phyloP scores from a whole-genome alignment of 495 filamentous ascomycete species.

The Neurospora pannonica region DNA sequence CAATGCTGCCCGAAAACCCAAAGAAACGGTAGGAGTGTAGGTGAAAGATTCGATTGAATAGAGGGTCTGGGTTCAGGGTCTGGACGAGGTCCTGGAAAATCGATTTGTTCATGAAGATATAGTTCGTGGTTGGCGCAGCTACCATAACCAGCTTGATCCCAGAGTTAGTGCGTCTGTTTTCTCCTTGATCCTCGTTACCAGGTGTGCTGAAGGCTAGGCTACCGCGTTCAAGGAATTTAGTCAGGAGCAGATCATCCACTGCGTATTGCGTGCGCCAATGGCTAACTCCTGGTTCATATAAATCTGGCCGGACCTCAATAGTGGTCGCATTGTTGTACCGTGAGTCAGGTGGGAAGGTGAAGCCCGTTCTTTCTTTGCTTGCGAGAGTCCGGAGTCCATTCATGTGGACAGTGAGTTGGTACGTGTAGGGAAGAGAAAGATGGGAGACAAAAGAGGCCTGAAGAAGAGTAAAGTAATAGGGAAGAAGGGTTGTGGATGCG shows the following conservation, averaged over 20 bases:
- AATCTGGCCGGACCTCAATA: background rate
- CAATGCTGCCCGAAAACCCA: background rate
- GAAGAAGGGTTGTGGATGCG: background rate
- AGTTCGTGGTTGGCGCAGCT: rapidly evolving
- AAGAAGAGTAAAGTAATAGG: rapidly evolving
- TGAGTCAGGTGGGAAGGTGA: background rate
- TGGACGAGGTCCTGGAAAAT: background rate
- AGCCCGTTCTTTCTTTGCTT: background rate
- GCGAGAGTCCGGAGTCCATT: background rate
- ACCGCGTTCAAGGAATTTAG: background rate
- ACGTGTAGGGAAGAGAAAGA: background rate
- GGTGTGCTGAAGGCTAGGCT: background rate
- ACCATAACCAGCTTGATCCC: background rate
- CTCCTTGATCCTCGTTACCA: background rate
- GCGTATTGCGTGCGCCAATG: background rate
- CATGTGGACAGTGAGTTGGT: background rate
- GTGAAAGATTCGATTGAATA: background rate
- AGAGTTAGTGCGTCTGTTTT: too few relatives aligned
- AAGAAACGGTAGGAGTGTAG: background rate
- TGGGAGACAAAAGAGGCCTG: background rate
- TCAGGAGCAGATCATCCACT: background rate
- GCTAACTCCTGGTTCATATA: background rate
- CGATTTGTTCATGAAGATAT: background rate
- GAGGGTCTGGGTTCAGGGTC: background rate
- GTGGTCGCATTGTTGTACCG: background rate